Evolutionary conservation across 805 yeast species (phyloP), one percentile per base, ranked within the genome.

Genomic region (Cyberlindnera subsufficiens): DNA sequence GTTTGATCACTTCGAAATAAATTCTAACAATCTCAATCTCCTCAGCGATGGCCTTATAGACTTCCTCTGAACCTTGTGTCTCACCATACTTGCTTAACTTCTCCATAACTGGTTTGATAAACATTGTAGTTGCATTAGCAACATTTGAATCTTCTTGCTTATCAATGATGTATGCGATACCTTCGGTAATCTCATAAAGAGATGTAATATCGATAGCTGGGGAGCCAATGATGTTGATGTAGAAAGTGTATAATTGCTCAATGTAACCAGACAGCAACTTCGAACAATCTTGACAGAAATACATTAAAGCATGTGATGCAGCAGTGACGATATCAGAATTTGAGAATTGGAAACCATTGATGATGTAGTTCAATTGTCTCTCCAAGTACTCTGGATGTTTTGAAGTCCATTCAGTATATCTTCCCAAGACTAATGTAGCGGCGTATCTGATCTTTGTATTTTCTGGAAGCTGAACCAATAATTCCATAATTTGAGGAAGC

Each of bases 381-480:
- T 86, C 93, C 46, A 95, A 69, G 53, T 72, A 83, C 47, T 85
- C 82, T 5, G 95, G 89, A 63, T 93, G 95, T 51, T 78, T 74
- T 4, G 89, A 69, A 0, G 98, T 87, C 97, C 99, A 93, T 65
- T 85, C 88, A 2, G 98, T 86, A 62, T 93, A 93, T 54, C 99
- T 74, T n/a, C 99, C 98, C 33, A 93, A 67, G 1, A 93, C 96
- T 56, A 93, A 71, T 0, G 96, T 88, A 2, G 96, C 89, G 6
- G 98, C 95, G 58, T 91, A 93, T 60, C 96, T 74, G 40, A 93
- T 78, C 58, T 87, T 86, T 17, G 84, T 80, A 56, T 87, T 89
- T 51, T 86, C 91, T 1, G 97, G 96, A 42, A 87, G 67, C 55
- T 74, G 80, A 29, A 80, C 73, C 30, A 86, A 67, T 47, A 72